Percentiles rank a stretch among this genome's conserved stretches.
Evolutionary conservation across 352 stramenopile species (phyloP).

Genomic region (Phytophthora colocasiae): DNA sequence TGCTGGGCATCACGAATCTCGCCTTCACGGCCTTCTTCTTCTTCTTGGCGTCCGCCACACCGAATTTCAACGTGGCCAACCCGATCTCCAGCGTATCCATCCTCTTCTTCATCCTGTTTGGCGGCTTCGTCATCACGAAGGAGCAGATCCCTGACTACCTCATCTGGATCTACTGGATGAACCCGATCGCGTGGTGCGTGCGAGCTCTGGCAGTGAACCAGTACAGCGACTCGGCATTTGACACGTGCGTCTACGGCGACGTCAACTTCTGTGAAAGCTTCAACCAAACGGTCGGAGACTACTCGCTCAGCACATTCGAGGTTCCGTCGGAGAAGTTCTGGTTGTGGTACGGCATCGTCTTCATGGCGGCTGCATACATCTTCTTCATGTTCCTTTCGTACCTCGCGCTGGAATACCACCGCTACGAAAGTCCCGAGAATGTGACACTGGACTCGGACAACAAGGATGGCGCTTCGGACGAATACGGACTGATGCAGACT

Average conservation of each 20-base stretch:
- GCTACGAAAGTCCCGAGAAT: constrained; percentile 13
- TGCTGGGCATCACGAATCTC: constrained; percentile 63
- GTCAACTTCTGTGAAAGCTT: constrained; percentile 10
- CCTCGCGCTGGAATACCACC: constrained; percentile 10
- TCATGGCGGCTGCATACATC: constrained; percentile 9
- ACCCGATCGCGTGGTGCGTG: constrained; percentile 10
- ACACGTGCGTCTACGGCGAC: constrained; percentile 5
- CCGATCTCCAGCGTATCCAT: constrained; percentile 19
- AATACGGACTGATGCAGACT: constrained; percentile 4
- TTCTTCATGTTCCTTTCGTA: constrained; percentile 24
- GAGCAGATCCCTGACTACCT: constrained; percentile 20
- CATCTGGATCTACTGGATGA: constrained; percentile 24
- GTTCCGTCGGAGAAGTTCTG: constrained; percentile 23
- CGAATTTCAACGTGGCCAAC: constrained; percentile 29
- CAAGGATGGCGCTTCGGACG: neutral
- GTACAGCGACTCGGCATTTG: constrained; percentile 12
- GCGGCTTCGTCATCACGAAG: constrained; percentile 17
- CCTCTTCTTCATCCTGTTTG: constrained; percentile 20
- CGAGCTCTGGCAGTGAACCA: constrained; percentile 20
- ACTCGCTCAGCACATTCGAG: constrained; percentile 13
- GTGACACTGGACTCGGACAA: constrained; percentile 8
- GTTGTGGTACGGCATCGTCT: constrained; percentile 19
- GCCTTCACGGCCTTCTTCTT: constrained; percentile 38
- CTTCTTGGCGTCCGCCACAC: constrained; percentile 24
- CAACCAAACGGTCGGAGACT: constrained; percentile 7